Percentiles rank a stretch among this genome's conserved stretches.
Evolutionary conservation across 177 flowering plant genomes (phyloP).

Genomic region (Telopea speciosissima): DNA sequence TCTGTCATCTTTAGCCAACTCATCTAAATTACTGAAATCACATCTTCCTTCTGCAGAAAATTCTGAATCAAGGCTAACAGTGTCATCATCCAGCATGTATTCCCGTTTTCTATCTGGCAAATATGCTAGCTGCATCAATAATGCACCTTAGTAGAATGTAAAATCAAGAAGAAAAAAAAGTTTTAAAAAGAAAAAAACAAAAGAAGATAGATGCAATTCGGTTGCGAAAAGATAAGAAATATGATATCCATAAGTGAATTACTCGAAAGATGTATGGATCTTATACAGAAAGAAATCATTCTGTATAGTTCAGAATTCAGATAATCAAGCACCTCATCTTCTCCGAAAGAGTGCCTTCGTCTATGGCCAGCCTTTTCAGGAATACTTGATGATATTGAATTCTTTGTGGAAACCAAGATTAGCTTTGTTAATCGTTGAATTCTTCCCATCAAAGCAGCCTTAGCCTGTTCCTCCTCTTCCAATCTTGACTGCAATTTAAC

Average conservation of each 20-base stretch:
- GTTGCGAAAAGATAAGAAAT: neutral
- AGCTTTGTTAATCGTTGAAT: constrained; percentile 82
- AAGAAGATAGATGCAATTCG: neutral
- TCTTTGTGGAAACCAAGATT: constrained; percentile 82
- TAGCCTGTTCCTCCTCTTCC: constrained; percentile 90
- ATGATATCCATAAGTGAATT: neutral
- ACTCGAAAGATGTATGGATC: neutral
- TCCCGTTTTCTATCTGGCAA: constrained; percentile 72
- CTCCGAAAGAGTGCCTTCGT: constrained; percentile 71
- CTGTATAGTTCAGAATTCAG: neutral
- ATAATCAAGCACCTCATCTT: constrained; percentile 61
- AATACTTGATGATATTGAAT: constrained; percentile 42
- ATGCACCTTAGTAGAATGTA: neutral
- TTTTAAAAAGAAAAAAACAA: neutral
- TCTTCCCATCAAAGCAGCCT: constrained; percentile 87
- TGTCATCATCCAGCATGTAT: constrained; percentile 56
- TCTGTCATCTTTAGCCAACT: constrained; percentile 47
- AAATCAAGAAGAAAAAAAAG: neutral
- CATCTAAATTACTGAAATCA: constrained; percentile 42
- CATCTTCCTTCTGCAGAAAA: constrained; percentile 42
- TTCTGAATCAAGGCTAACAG: constrained; percentile 57
- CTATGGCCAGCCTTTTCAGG: constrained; percentile 45
- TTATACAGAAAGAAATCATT: too few species aligned
- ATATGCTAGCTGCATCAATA: constrained; percentile 69
- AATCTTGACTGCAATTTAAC: constrained; percentile 74